Evolutionary conservation across 768 basidiomycete genomes (phyloP), one percentile per base, ranked within the genome.

Genomic region (Amylocystis lapponica): DNA sequence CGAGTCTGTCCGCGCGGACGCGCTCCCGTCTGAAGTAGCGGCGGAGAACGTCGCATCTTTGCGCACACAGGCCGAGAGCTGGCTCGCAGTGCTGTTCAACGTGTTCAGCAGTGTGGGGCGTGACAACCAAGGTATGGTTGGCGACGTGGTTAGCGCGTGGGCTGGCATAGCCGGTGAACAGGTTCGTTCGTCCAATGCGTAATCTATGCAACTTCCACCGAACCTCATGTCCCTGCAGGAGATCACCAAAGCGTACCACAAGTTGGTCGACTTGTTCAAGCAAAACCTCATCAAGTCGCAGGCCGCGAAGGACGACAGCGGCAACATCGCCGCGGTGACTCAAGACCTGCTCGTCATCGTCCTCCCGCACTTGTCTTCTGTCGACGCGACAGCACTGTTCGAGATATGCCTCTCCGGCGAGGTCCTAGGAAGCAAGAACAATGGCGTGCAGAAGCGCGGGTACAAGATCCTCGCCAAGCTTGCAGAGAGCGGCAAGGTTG

Each of bases 61-160:
- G 42, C 78, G 75, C 31, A 72, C 71, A 0, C 86, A 97, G 58
- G 83, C 76, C 0, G 87, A 92, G 60, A 96, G 91, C 56, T 94
- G 96, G 86, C 77, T 98, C 26, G 83, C 91, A 1, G 92, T 98
- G 4, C 71, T 96, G 34, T 93, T 98, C 71, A 99, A 99, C 59
- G 84, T 99, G n/a, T 98, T 95, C 64, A 78, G 86, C 45, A 89
- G 77, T 47, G 79, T 87, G 25, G 78, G 75, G n/a, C 73, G 79
- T 38, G 92, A 96, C 49, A 66, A 60, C 37, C 71, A 86, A 39
- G 79, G 81, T 7, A 71, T 81, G 66, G 81, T 97, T 13, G 90
- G 93, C 16, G 91, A 93, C 41, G 90, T 90, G 33, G 87, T 98
- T 55, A 78, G 72, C 12, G 72, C 75, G n/a, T 99, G 94, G 90